phyloP scores from a whole-genome alignment of 805 yeast species.

The Candida coquimbonensis region DNA sequence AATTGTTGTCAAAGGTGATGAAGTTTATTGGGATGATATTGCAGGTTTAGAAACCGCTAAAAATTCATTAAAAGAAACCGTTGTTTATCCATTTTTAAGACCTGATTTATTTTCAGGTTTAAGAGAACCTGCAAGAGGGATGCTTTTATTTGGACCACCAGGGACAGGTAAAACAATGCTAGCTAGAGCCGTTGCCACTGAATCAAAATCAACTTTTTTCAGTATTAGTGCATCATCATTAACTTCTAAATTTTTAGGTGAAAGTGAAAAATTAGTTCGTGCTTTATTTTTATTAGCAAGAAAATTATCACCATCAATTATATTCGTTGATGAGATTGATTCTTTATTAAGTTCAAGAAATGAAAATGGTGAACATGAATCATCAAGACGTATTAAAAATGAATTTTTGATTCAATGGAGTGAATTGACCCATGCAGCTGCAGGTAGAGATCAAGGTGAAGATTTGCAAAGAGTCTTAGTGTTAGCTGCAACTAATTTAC shows the following conservation, averaged over 20 bases:
- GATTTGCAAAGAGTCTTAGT: conserved; percentile 61
- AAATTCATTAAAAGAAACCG: conserved; percentile 85
- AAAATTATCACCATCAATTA: conserved; percentile 85
- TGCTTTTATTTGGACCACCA: conserved; percentile 95
- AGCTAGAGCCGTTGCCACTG: conserved; percentile 96
- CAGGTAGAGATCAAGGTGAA: conserved; percentile 39
- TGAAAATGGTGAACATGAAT: conserved; percentile 74
- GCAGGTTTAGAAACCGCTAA: conserved; percentile 90
- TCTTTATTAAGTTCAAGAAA: conserved; percentile 79
- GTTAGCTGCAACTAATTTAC: conserved; percentile 90
- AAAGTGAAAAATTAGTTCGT: conserved; percentile 85
- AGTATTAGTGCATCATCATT: conserved; percentile 87
- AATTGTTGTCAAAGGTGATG: conserved; percentile 85
- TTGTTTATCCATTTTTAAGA: conserved; percentile 89
- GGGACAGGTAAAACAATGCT: conserved; percentile 99
- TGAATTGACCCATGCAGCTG: conserved; percentile 82
- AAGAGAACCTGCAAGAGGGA: conserved; percentile 93
- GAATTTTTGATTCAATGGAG: conserved; percentile 96
- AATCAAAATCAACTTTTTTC: conserved; percentile 89
- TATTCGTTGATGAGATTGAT: conserved; percentile 94
- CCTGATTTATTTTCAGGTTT: conserved; percentile 90
- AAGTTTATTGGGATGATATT: conserved; percentile 93
- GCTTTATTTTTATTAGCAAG: conserved; percentile 84
- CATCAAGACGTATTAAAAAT: conserved; percentile 84
- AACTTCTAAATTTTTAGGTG: conserved; percentile 76